phyloP scores from a whole-genome alignment of 495 filamentous ascomycete species.

The Hamigera avellanea region DNA sequence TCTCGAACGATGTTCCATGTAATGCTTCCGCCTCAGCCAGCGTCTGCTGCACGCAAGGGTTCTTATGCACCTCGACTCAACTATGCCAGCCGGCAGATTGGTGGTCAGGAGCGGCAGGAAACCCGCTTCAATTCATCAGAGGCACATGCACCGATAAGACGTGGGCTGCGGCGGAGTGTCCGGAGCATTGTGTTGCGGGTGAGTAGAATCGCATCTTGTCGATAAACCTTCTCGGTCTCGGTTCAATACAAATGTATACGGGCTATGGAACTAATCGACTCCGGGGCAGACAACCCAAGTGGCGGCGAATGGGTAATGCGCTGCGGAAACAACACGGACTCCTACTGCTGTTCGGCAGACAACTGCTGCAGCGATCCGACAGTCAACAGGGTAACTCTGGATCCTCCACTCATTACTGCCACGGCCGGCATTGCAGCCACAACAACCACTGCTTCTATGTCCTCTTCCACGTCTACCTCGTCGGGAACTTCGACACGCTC shows the following conservation, averaged over 20 bases:
- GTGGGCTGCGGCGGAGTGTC: slow-evolving; percentile 1
- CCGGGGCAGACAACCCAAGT: background rate
- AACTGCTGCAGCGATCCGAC: slow-evolving; percentile 1
- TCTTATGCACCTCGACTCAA: slow-evolving; percentile 1
- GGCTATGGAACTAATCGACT: no score
- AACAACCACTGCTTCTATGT: background rate
- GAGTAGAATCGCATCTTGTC: background rate
- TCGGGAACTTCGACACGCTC: no score
- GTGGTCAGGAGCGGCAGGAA: background rate
- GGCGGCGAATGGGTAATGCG: slow-evolving; percentile 5
- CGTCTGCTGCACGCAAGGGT: slow-evolving; percentile 2
- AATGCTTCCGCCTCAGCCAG: background rate
- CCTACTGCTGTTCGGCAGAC: slow-evolving; percentile 4
- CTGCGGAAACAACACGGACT: background rate
- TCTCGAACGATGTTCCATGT: slow-evolving; percentile 1
- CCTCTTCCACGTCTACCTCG: no score
- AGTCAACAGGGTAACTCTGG: background rate
- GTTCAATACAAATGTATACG: no score
- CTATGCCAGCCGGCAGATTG: slow-evolving; percentile 1
- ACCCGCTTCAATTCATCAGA: slow-evolving; percentile 1
- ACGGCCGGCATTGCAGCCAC: background rate
- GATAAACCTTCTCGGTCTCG: no score
- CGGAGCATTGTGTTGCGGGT: slow-evolving; percentile 3
- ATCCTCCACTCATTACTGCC: slow-evolving; percentile 1
- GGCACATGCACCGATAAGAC: slow-evolving; percentile 1